Base-by-base conservation (phyloP, 306 rosid species). In the Comarum palustre region DNA sequence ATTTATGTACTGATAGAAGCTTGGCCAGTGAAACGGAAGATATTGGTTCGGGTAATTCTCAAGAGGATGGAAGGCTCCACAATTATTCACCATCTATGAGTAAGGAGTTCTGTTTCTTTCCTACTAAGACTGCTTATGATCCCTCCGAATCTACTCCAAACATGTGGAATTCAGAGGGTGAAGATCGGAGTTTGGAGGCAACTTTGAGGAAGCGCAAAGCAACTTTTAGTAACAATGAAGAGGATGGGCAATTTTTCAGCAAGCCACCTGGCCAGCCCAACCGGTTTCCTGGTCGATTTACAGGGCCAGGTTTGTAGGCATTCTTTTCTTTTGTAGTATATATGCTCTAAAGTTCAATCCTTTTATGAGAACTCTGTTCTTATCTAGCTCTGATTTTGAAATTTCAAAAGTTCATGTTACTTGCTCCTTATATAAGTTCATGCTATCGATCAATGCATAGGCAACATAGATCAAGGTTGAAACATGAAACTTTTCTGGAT, bases 211-310 rank as follows among this genome's bases (percentile, higher is more conserved):
- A 91, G 84, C 91, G 90, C 59, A 91, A 91, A 81, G 86, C 78
- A 60, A 88, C 94, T 11, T 81, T 85, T 81, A 72, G 81, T 78
- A 82, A 76, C 81, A 80, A 74, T 42, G 85, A 84, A 81, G 93
- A 76, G 80, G 95, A 82, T 77, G 91, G 90, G 83, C 85, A 83
- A 79, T 94, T 89, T 94, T 88, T 88, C 82, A 84, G 86, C 87
- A 85, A 82, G 65, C 79, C 85, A 72, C 90, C 82, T 78, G 89
- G 80, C 80, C 87, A 96, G 84, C 89, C 91, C 85, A 79, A 86
- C 82, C 83, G 75, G 85, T 87, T 80, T 77, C 73, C 77, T 64
- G 83, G 86, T 75, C 81, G 66, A 82, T 84, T 50, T 80, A 62
- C 74, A 65, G 66, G 90, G 83, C 84, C 89, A 85, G 91, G 95